Evolutionary conservation across 1,139 yeast genomes (phyloP), one percentile per base, ranked within the genome.

Genomic region (Blastobotrys buckinghamii): DNA sequence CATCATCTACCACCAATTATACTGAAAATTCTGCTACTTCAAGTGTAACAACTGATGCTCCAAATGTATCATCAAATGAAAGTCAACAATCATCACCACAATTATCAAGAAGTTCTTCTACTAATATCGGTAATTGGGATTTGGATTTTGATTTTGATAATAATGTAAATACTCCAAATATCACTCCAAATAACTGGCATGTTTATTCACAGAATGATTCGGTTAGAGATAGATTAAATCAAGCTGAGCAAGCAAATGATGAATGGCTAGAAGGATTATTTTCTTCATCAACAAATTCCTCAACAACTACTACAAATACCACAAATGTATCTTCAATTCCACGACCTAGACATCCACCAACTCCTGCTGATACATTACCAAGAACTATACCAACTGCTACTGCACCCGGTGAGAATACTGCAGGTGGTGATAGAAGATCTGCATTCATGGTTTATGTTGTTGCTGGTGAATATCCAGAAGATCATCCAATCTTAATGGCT

Each of bases 391-490:
- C 35, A 32, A 32, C 38, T 6, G 12, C 38, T 27, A 37, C 10
- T 9, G 3, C 40, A n/a, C 4, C 29, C 17, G n/a, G n/a, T 9
- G 17, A 26, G 10, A 26, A 4, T 24, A 24, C 15, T 13, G 17
- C 5, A 37, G 4, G 12, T 51, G 60, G 8, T 55, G 69, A 12
- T 63, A 69, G 16, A 10, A 26, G 40, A 37, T 22, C 43, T 19
- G 36, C 78, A 2, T 76, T 79, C 79, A 71, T 75, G 24, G 74
- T 76, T 16, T 74, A 74, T 52, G 77, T 76, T 6, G 68, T 75
- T 57, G 79, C 79, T 1, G 78, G 77, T 27, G 58, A 71, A 2
- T 76, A 72, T 53, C 73, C 76, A 1, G 66, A 65, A 45, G 64
- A 73, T 51, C 80, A 76, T 53, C 79, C 80, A 3, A 59, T 76